A percentile compares a stretch with the other conserved stretches of the same genome.
These are phyloP conservation scores for Orbilia javanica DNA, from an alignment of 2,329 filamentous ascomycete species.

Conservation along the genomic window DNA sequence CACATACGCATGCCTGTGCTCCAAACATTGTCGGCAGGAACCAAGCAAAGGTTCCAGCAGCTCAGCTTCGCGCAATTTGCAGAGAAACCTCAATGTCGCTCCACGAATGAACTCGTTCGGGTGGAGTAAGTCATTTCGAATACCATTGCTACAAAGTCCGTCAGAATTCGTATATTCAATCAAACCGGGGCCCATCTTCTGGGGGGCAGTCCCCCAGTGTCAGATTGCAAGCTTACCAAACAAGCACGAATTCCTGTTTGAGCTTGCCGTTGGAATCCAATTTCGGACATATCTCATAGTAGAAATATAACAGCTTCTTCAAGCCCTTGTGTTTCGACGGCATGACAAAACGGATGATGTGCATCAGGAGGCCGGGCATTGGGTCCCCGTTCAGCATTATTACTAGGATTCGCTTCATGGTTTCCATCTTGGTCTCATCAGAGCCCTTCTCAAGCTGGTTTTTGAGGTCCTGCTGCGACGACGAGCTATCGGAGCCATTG, in stretches of 20 bases:
- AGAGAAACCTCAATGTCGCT: conserved; percentile 97
- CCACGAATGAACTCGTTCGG: conserved; percentile 98
- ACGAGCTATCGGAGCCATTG: conserved; percentile 92
- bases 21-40: conserved; percentile 89
- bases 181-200: neutral
- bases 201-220: too few relatives aligned
- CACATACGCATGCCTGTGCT: conserved; percentile 96
- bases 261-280: conserved; percentile 91
- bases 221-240: conserved; percentile 76
- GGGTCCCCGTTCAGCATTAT: conserved; percentile 98
- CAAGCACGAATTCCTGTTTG: conserved; percentile 99
- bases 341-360: conserved; percentile 99
- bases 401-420: conserved; percentile 94
- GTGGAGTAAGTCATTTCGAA: conserved; percentile 96
- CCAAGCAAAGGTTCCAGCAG: conserved; percentile 95
- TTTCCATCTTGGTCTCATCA: conserved; percentile 92
- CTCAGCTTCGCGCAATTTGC: conserved; percentile 94
- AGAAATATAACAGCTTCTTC: conserved; percentile 99
- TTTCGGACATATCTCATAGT: conserved; percentile 99
- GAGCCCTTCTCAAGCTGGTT: conserved; percentile 93
- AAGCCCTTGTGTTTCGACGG: conserved; percentile 94
- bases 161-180: conserved; percentile 30
- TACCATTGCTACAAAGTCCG: conserved; percentile 80
- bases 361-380: conserved; percentile 96
- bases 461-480: conserved; percentile 84